Base-by-base conservation (phyloP, 192 early-diverging fungal genomes). In the Umbelopsis sp. region DNA sequence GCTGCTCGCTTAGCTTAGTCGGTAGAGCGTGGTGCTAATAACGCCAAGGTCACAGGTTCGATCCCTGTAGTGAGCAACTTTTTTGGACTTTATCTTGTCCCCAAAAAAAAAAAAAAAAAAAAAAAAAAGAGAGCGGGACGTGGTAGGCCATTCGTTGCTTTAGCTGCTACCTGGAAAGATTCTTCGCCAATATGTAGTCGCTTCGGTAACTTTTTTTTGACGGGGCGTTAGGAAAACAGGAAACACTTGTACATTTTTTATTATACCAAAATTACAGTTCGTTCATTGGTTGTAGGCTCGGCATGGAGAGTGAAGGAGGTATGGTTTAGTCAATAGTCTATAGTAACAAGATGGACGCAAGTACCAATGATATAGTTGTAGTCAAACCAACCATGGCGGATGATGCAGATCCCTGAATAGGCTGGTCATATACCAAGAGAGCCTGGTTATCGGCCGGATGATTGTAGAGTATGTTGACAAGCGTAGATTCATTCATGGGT, bases 21-120 rank as follows among this genome's bases (percentile, higher is more conserved):
- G 84, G 84, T 86, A 86, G 84, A 86, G 84, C 84, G 84, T 86
- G 61, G 84, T 86, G 84, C 84, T 86, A 86, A 86, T 86, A 86
- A 86, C 84, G 84, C 84, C 67, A 86, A 86, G 84, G 84, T 78
- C 82, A 78, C 79, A 80, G 84, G 84, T 86, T 86, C 84, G 84
- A 86, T 82, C 84, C 84, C 84, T 83, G 81, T 83, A 69, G 49
- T 74, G 75, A 78, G 80, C 80, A 81, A 74, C 46, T 52, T 22
- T 47, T 53, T 41, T 58, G 27, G 1, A 3, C 27, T 30, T 30
- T 30, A 2, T 30, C 1, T 3, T 2, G 1, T 30, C 27, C 3
- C 1, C 27, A 30, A 30, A 30, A 30, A 30, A 30, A 30, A 3
- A 30, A 30, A 30, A 3, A n/a, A n/a, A n/a, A n/a, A n/a, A n/a